Base-by-base conservation (phyloP, 2,329 filamentous ascomycete genomes). In the Trichoderma atrobrunneum region DNA sequence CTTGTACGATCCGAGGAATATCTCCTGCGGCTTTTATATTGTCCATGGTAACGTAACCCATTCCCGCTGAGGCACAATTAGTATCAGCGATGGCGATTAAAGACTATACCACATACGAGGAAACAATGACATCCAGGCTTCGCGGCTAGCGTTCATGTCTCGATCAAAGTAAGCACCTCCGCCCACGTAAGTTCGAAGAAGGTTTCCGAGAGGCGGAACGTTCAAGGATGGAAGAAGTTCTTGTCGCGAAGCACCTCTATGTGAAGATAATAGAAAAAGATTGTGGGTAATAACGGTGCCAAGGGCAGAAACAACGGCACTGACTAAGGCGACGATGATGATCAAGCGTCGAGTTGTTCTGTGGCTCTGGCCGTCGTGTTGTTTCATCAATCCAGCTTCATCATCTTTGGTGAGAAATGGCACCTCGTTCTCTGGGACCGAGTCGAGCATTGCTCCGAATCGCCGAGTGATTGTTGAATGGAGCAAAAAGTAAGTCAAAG, bases 91-190 rank as follows among this genome's bases (percentile, higher is more conserved):
- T 39, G 36, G 36, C 36, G 14, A 4, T 16, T 39, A 39, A 39
- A 16, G 36, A 39, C 36, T 16, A 39, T 16, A 16, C 36, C 16
- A 32, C 62, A n/a, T 65, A 65, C 62, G 62, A 32, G 62, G 62
- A 30, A 65, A 65, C 18, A 65, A 48, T 12, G 62, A 65, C 62
- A 65, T 65, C 62, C 62, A 65, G n/a, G 62, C 62, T 26, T 65
- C 62, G 7, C 62, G 62, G 36, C 62, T 65, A 12, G 34, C 39
- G 30, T 54, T 65, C 36, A 65, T 24, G 26, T 65, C 36, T 28
- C n/a, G 12, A 30, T 51, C 39, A 24, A 30, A 48, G 39, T 21
- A 65, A 26, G n/a, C n/a, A 12, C 21, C 10, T 26, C 36, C 39
- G 62, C 24, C 39, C 12, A 65, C 62, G 30, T 65, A 65, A 11